Evolutionary conservation across 805 yeast species (phyloP).

Genomic region (Starmerella sp.): DNA sequence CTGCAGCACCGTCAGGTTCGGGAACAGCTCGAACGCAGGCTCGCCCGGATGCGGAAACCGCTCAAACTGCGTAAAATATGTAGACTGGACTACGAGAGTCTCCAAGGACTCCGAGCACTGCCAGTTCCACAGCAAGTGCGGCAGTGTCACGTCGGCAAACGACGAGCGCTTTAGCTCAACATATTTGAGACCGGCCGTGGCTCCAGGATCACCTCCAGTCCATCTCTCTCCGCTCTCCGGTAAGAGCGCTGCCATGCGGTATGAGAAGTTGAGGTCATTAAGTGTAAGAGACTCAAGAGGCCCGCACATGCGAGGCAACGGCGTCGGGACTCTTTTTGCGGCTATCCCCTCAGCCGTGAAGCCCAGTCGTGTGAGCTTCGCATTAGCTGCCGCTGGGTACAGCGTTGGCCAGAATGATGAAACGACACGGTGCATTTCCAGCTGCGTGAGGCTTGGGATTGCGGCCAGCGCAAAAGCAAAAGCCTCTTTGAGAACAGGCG

Average conservation of each 20-base stretch:
- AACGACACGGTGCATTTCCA: conserved; percentile 17
- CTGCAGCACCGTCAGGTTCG: conserved; percentile 15
- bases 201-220: background rate
- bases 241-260: background rate
- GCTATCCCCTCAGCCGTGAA: conserved; percentile 15
- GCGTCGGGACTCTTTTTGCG: background rate
- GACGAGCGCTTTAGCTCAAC: conserved; percentile 17
- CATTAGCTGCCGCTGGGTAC: conserved; percentile 7
- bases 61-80: background rate
- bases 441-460: conserved; percentile 1
- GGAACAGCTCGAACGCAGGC: background rate
- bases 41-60: conserved; percentile 1
- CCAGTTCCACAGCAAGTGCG: conserved; percentile 12
- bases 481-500: conserved; percentile 1
- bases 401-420: conserved; percentile 14
- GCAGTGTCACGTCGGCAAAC: conserved; percentile 5
- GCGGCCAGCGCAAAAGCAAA: conserved; percentile 2
- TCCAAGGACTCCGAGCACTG: conserved; percentile 13
- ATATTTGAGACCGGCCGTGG: conserved; percentile 9
- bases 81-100: conserved; percentile 16
- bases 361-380: conserved; percentile 13
- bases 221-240: conserved; percentile 5
- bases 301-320: conserved; percentile 13
- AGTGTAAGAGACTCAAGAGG: conserved; percentile 12
- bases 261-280: conserved; percentile 12